Conservation (phyloP, 2,329 filamentous ascomycete species). For the Didymella exigua region DNA sequence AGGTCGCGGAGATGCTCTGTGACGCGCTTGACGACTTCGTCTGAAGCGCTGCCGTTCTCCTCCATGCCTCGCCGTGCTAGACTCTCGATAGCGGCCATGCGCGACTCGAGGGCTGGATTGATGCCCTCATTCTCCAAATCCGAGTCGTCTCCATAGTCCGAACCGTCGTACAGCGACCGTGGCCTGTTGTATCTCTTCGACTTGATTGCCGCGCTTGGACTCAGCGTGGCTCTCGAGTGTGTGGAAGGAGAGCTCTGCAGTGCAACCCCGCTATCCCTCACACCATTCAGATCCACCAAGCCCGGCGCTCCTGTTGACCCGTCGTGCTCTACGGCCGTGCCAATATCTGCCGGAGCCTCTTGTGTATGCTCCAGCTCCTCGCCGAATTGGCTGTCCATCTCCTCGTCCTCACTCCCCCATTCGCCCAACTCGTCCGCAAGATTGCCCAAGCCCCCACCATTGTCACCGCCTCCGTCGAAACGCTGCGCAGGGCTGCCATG, state of each 20-base stretch:
- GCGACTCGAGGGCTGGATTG: slow-evolving; percentile 67
- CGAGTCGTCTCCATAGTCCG: slow-evolving; percentile 74
- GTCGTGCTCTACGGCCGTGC: slow-evolving; percentile 44
- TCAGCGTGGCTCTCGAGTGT: slow-evolving; percentile 43
- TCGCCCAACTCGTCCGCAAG: slow-evolving; percentile 81
- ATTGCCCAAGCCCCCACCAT: slow-evolving; percentile 70
- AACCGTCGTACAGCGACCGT: slow-evolving; percentile 69
- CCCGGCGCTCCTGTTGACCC: slow-evolving; percentile 33
- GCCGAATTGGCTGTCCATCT: slow-evolving; percentile 51
- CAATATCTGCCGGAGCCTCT: slow-evolving; percentile 31
- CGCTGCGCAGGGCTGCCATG: slow-evolving; percentile 47
- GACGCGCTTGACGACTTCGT: slow-evolving; percentile 71
- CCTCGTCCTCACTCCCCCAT: slow-evolving; percentile 63
- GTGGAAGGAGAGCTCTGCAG: slow-evolving; percentile 50
- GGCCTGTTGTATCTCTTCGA: slow-evolving; percentile 49
- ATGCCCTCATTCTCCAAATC: slow-evolving; percentile 73
- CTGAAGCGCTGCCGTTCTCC: slow-evolving; percentile 67
- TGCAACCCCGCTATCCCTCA: slow-evolving; percentile 55
- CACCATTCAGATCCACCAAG: slow-evolving; percentile 37
- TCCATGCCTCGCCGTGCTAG: slow-evolving; percentile 68
- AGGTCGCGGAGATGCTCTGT: slow-evolving; percentile 73
- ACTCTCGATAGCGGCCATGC: slow-evolving; percentile 75
- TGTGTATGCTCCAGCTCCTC: slow-evolving; percentile 40
- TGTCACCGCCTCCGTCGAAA: slow-evolving; percentile 44
- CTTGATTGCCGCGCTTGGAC: slow-evolving; percentile 43